phyloP scores from a whole-genome alignment of 2,329 filamentous ascomycete genomes.

The Drechmeria coniospora region DNA sequence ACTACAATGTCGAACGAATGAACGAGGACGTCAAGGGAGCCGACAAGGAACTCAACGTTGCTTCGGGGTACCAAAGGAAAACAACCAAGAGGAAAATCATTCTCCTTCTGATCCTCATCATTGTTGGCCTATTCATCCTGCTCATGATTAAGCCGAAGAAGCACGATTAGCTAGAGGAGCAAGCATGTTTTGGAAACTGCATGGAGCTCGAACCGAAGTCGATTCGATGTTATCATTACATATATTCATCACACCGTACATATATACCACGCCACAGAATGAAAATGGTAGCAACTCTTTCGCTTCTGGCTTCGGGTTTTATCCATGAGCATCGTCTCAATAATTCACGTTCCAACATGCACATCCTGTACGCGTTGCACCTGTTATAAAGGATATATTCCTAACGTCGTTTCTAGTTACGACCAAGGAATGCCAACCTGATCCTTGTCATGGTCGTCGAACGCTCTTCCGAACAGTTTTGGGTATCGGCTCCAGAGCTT shows the following conservation, averaged over 20 bases:
- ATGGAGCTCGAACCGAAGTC: not conserved
- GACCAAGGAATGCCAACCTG: too few species aligned
- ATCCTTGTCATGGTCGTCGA: slow-evolving; percentile 7
- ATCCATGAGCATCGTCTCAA: too few species aligned
- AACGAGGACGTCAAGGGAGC: slow-evolving; percentile 83
- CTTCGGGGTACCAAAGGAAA: slow-evolving; percentile 76
- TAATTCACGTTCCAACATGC: too few species aligned
- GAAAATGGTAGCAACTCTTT: slow-evolving; percentile 4
- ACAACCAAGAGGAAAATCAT: slow-evolving; percentile 88
- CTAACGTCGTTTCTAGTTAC: too few species aligned
- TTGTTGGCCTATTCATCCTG: slow-evolving; percentile 76
- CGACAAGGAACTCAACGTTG: slow-evolving; percentile 79
- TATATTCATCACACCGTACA: slow-evolving; percentile 15
- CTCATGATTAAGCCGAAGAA: slow-evolving; percentile 65
- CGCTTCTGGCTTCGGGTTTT: slow-evolving; percentile 13
- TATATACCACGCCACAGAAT: slow-evolving; percentile 12
- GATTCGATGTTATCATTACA: too few species aligned
- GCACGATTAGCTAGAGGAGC: slow-evolving; percentile 9
- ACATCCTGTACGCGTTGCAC: too few species aligned
- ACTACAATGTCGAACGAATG: slow-evolving; percentile 97
- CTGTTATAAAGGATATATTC: too few species aligned
- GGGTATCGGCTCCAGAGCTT: slow-evolving; percentile 16
- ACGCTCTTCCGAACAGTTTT: slow-evolving; percentile 13
- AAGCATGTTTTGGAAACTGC: not conserved
- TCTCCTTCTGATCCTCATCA: slow-evolving; percentile 67